phyloP scores from a whole-genome alignment of 1,284 basidiomycete genomes.

The Cerioporus squamosus region DNA sequence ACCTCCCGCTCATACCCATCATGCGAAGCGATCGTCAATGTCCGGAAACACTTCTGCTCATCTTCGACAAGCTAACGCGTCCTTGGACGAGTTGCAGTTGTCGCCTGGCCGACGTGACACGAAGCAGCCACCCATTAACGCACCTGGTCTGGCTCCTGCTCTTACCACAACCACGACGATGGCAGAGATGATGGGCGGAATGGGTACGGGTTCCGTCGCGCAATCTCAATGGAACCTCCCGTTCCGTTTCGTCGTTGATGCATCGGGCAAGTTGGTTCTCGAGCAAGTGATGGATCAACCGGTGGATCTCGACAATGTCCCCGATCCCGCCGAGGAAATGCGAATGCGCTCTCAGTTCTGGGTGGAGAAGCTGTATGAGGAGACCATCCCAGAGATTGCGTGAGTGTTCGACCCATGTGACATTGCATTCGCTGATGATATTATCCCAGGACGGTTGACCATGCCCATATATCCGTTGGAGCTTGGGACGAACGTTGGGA shows the following conservation, averaged over 20 bases:
- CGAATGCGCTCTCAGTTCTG: conserved; percentile 73
- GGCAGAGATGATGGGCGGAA: conserved; percentile 48
- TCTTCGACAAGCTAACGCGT: conserved; percentile 21
- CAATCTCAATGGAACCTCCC: conserved; percentile 44
- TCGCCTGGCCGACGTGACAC: conserved; percentile 23
- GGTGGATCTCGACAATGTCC: conserved; percentile 45
- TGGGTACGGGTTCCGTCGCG: conserved; percentile 17
- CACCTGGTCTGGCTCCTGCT: conserved; percentile 36
- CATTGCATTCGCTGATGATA: conserved; percentile 1
- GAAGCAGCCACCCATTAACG: conserved; percentile 19
- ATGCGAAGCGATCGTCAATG: conserved; percentile 26
- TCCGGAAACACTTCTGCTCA: conserved; percentile 26
- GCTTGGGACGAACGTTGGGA: conserved; percentile 73
- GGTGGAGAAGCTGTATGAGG: conserved; percentile 62
- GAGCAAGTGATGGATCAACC: conserved; percentile 64
- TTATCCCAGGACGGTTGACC: conserved; percentile 14
- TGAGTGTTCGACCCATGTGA: conserved; percentile 41
- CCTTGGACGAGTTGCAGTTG: conserved; percentile 20
- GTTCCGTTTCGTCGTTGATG: conserved; percentile 36
- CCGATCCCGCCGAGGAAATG: conserved; percentile 50
- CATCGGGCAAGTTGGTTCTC: conserved; percentile 43
- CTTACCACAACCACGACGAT: conserved; percentile 54
- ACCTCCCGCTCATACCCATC: conserved; percentile 8
- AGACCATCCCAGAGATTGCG: conserved; percentile 54
- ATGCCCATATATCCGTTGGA: conserved; percentile 53